Percentiles rank a stretch among this genome's conserved stretches.
These are phyloP conservation scores for Scedosporium boydii DNA, from an alignment of 2,329 filamentous ascomycete genomes.

Conservation along the genomic window DNA sequence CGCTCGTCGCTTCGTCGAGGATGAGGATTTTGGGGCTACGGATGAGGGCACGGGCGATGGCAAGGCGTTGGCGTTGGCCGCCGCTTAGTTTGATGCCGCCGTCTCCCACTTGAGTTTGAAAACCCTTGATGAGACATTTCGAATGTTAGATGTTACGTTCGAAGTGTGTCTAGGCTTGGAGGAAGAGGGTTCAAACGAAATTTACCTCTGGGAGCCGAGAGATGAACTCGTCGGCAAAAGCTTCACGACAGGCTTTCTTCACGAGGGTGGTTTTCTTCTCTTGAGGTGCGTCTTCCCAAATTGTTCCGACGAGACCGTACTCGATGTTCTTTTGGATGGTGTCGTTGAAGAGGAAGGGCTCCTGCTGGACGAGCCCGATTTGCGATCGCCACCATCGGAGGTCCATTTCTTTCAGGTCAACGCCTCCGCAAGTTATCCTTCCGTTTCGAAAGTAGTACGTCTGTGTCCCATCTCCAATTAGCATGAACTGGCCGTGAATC, in stretches of 20 bases:
- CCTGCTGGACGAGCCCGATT: conserved; percentile 59
- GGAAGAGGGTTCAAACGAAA: not conserved
- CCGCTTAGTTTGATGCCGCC: conserved; percentile 51
- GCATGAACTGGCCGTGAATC: not conserved
- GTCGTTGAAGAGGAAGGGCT: conserved; percentile 59
- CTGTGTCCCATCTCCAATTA: not conserved
- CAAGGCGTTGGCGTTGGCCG: conserved; percentile 56
- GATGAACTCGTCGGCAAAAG: conserved; percentile 43
- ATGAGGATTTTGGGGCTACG: conserved; percentile 43
- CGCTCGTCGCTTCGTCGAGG: conserved; percentile 57
- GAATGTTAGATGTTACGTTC: not conserved
- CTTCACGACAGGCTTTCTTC: conserved; percentile 36
- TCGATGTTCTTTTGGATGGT: conserved; percentile 45
- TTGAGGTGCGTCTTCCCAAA: conserved; percentile 33
- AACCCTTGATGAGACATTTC: not conserved
- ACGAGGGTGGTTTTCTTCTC: conserved; percentile 40
- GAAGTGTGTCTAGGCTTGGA: not conserved
- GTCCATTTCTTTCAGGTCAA: conserved; percentile 47
- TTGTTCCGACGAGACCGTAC: conserved; percentile 29
- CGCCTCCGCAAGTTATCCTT: conserved; percentile 41
- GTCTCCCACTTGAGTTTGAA: conserved; percentile 37
- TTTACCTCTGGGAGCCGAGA: conserved; percentile 31
- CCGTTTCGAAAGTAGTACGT: conserved; percentile 11
- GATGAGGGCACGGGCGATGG: conserved; percentile 42
- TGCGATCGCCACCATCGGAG: conserved; percentile 54